Evolutionary conservation across 495 filamentous ascomycete species (phyloP).

Genomic region (Xeromyces bisporus): DNA sequence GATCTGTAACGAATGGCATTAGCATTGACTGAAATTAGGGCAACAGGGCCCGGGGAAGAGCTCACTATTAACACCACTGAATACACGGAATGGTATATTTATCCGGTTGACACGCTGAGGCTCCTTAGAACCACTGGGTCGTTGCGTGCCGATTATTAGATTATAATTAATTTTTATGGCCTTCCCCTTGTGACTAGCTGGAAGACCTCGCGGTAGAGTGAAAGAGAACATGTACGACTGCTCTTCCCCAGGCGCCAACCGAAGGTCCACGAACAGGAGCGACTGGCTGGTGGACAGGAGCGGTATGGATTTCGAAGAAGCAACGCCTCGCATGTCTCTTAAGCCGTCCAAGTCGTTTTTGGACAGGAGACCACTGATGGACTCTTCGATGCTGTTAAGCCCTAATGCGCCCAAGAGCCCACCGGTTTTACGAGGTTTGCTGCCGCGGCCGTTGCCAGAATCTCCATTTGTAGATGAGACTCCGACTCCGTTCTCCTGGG

Average conservation of each 20-base stretch:
- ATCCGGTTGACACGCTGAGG: slow-evolving; percentile 76
- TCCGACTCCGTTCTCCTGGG: slow-evolving; percentile 61
- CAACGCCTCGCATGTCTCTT: slow-evolving; percentile 79
- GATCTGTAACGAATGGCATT: slow-evolving; percentile 23
- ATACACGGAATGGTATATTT: slow-evolving; percentile 85
- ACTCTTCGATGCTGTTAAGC: slow-evolving; percentile 79
- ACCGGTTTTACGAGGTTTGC: slow-evolving; percentile 56
- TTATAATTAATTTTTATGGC: slow-evolving; percentile 90
- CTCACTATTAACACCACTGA: slow-evolving; percentile 69
- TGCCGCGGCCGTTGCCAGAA: slow-evolving; percentile 34
- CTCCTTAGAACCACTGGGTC: slow-evolving; percentile 57
- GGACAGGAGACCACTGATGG: slow-evolving; percentile 70
- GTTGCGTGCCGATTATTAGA: slow-evolving; percentile 79
- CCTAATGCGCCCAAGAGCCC: slow-evolving; percentile 72
- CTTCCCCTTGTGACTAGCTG: slow-evolving; percentile 79
- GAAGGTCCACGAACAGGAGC: slow-evolving; percentile 85
- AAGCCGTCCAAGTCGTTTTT: slow-evolving; percentile 77
- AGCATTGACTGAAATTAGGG: background rate
- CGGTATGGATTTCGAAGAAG: slow-evolving; percentile 65
- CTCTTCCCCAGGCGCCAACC: slow-evolving; percentile 76
- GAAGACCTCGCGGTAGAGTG: slow-evolving; percentile 66
- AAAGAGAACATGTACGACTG: slow-evolving; percentile 75
- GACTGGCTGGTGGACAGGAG: slow-evolving; percentile 91
- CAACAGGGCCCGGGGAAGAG: background rate
- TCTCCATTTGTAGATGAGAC: slow-evolving; percentile 24